Percentiles rank a stretch among this genome's conserved stretches.
These are phyloP conservation scores for Angomonas desouzai DNA, from an alignment of 208 protist genomes.

Conservation along the genomic window DNA sequence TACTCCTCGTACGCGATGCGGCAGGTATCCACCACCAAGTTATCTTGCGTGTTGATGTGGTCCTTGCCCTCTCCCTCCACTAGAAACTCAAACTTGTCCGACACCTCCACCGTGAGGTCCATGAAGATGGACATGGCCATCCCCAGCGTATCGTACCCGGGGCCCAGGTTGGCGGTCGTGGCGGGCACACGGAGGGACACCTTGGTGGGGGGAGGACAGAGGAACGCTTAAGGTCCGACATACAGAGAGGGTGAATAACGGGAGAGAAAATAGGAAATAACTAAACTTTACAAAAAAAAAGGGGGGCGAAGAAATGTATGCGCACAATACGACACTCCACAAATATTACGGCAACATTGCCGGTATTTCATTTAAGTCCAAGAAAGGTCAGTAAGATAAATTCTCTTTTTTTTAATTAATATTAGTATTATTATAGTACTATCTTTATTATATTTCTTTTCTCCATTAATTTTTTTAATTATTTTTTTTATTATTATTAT, in stretches of 20 bases:
- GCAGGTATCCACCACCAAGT: slow-evolving; percentile 83
- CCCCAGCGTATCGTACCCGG: slow-evolving; percentile 89
- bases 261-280: slow-evolving; percentile 1
- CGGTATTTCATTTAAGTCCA: not conserved
- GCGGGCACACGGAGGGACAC: slow-evolving; percentile 87
- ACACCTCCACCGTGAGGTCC: slow-evolving; percentile 79
- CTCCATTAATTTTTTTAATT: slow-evolving; percentile 14
- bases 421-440: slow-evolving; percentile 9
- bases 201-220: slow-evolving; percentile 25
- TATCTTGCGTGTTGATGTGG: slow-evolving; percentile 62
- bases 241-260: not conserved
- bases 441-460: slow-evolving; percentile 11
- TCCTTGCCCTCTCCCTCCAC: slow-evolving; percentile 79
- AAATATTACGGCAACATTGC: not conserved
- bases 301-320: too few species aligned
- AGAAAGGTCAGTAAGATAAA: not conserved
- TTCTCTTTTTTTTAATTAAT: slow-evolving; percentile 12
- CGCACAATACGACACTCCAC: too few species aligned
- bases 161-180: slow-evolving; percentile 92
- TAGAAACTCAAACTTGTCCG: slow-evolving; percentile 67
- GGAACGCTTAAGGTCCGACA: slow-evolving; percentile 1
- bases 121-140: slow-evolving; percentile 92
- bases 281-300: slow-evolving; percentile 1
- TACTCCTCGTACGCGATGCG: slow-evolving; percentile 68
- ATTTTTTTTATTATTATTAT: slow-evolving; percentile 15